These are phyloP conservation scores for Physcomitrium patens DNA, from an alignment of 225 moss, liverwort and hornwort species.

Conservation along the genomic window DNA sequence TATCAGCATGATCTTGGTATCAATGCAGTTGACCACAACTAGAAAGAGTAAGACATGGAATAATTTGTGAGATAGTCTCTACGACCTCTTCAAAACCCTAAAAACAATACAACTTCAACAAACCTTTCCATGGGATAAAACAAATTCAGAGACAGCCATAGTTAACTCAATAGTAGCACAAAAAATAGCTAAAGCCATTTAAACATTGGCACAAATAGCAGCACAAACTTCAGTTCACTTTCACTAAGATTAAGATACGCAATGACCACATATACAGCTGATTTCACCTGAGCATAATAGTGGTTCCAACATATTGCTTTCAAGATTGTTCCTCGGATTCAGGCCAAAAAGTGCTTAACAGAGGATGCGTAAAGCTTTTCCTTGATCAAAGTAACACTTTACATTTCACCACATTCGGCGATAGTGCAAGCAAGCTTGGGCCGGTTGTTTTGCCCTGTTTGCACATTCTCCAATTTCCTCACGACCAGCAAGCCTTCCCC, in stretches of 20 bases:
- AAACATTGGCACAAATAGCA: not conserved
- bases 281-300: not conserved
- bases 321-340: not conserved
- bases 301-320: not conserved
- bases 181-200: not conserved
- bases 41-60: too few relatives aligned
- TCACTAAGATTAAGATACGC: not conserved
- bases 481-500: slow-evolving; percentile 80
- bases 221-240: not conserved
- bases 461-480: slow-evolving; percentile 79
- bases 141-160: not conserved
- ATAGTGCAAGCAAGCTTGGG: slow-evolving; percentile 83
- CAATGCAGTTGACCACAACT: too few relatives aligned
- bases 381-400: slow-evolving; percentile 11
- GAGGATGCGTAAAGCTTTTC: not conserved
- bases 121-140: not conserved
- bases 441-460: slow-evolving; percentile 81
- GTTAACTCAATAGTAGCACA: not conserved
- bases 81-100: not conserved
- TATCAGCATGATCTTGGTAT: too few relatives aligned
- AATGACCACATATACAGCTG: not conserved
- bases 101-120: not conserved
- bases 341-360: not conserved
- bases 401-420: slow-evolving; percentile 87
- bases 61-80: not conserved